These are phyloP conservation scores for Exophiala bonariae DNA, from an alignment of 2,329 filamentous ascomycete species.

Conservation along the genomic window DNA sequence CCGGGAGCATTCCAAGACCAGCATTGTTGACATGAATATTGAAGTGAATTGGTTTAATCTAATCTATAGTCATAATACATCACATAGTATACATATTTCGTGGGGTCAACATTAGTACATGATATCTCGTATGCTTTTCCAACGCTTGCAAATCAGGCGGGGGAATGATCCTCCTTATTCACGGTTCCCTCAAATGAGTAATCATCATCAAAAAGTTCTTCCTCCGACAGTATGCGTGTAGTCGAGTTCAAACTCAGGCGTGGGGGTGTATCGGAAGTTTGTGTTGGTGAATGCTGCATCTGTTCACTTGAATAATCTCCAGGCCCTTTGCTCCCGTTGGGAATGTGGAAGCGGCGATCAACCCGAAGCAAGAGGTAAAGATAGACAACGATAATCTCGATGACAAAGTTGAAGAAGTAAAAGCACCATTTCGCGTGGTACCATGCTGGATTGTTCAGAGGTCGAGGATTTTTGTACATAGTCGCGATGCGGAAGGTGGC, in stretches of 20 bases:
- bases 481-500: conserved; percentile 68
- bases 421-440: conserved; percentile 72
- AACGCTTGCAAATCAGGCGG: neutral
- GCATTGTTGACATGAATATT: no score
- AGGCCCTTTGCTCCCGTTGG: conserved; percentile 64
- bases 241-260: neutral
- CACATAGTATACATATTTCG: no score
- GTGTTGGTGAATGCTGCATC: neutral
- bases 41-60: no score
- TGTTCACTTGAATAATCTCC: conserved; percentile 43
- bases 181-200: conserved; percentile 3
- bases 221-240: conserved; percentile 24
- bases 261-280: neutral
- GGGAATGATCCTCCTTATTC: conserved; percentile 4
- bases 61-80: no score
- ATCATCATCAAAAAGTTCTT: conserved; percentile 29
- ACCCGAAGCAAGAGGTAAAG: conserved; percentile 68
- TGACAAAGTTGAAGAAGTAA: conserved; percentile 75
- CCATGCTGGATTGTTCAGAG: conserved; percentile 59
- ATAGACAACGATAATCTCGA: conserved; percentile 71
- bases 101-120: no score
- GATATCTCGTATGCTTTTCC: no score
- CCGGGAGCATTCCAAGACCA: no score
- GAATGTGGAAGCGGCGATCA: conserved; percentile 74
- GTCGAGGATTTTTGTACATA: conserved; percentile 53